phyloP scores from a whole-genome alignment of 2,329 filamentous ascomycete species.

The Apiospora kogelbergensis region DNA sequence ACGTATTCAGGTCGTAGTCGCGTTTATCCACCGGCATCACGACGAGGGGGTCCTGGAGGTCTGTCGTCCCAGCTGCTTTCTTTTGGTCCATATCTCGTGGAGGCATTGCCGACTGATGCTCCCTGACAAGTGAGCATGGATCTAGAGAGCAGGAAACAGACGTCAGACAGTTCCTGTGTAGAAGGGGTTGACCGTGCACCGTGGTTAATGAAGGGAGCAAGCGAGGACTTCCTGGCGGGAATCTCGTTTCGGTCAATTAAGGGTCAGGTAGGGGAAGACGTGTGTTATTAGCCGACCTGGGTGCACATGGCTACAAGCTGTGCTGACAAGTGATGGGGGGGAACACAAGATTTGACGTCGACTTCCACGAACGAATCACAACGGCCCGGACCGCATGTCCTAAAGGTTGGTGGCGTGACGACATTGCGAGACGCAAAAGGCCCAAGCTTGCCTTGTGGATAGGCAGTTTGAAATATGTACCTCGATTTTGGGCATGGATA shows the following conservation, averaged over 20 bases:
- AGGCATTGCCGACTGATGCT: conserved; percentile 73
- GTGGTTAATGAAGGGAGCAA: background rate
- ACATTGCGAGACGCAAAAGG: background rate
- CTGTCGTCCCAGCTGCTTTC: conserved; percentile 49
- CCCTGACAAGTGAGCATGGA: conserved; percentile 79
- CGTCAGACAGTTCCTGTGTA: conserved; percentile 13
- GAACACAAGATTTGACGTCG: background rate
- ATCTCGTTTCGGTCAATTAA: background rate
- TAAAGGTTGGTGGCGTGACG: background rate
- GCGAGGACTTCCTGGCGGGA: background rate
- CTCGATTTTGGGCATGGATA: conserved; percentile 56
- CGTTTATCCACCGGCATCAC: conserved; percentile 71
- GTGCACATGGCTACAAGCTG: background rate
- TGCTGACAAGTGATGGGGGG: background rate
- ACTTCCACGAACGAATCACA: background rate
- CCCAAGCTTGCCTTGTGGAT: conserved; percentile 6
- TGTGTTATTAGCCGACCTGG: background rate
- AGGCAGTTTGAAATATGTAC: conserved; percentile 28
- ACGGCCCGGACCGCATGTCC: conserved; percentile 8
- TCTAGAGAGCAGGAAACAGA: conserved; percentile 40
- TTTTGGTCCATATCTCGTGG: conserved; percentile 72
- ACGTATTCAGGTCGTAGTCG: conserved; percentile 70
- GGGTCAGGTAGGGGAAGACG: background rate
- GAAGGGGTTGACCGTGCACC: background rate
- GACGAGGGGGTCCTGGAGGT: conserved; percentile 65